These are phyloP conservation scores for Blumeria hordei DNA, from an alignment of 2,329 filamentous ascomycete species.

Conservation along the genomic window DNA sequence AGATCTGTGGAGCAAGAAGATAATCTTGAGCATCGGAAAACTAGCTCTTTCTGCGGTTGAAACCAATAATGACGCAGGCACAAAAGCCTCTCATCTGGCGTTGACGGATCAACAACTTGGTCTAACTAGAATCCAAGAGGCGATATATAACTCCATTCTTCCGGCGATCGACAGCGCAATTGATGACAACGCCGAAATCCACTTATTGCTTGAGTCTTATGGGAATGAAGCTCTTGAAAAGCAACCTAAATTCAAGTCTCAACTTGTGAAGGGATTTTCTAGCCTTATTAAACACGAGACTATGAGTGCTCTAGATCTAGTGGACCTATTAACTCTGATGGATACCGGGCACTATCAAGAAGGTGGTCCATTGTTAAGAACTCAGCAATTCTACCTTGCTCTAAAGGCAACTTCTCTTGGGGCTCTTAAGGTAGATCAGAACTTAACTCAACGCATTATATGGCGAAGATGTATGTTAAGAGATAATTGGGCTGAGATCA, in stretches of 20 bases:
- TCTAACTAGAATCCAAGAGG: conserved; percentile 50
- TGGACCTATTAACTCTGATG: conserved; percentile 64
- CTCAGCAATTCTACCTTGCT: conserved; percentile 40
- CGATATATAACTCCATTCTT: conserved; percentile 45
- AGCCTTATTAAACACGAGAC: conserved; percentile 47
- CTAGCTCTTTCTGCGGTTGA: conserved; percentile 45
- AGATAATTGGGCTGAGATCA: conserved; percentile 65
- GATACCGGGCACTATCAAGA: conserved; percentile 17
- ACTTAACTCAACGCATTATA: conserved; percentile 35
- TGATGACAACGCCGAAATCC: conserved; percentile 53
- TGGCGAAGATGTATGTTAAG: conserved; percentile 72
- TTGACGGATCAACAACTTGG: conserved; percentile 11
- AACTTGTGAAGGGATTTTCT: conserved; percentile 47
- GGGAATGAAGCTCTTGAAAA: conserved; percentile 28
- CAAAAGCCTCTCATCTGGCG: conserved; percentile 17
- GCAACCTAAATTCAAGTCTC: conserved; percentile 38
- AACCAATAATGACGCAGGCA: conserved; percentile 8
- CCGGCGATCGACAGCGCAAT: conserved; percentile 46
- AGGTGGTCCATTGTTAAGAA: conserved; percentile 22
- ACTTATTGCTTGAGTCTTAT: conserved; percentile 43
- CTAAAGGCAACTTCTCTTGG: conserved; percentile 21
- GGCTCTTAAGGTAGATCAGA: conserved; percentile 29
- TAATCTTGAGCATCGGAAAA: conserved; percentile 76
- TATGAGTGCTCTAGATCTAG: conserved; percentile 37
- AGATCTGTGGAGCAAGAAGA: conserved; percentile 79